Evolutionary conservation across 768 basidiomycete species (phyloP).

Genomic region (Amanita pseudoporphyria): DNA sequence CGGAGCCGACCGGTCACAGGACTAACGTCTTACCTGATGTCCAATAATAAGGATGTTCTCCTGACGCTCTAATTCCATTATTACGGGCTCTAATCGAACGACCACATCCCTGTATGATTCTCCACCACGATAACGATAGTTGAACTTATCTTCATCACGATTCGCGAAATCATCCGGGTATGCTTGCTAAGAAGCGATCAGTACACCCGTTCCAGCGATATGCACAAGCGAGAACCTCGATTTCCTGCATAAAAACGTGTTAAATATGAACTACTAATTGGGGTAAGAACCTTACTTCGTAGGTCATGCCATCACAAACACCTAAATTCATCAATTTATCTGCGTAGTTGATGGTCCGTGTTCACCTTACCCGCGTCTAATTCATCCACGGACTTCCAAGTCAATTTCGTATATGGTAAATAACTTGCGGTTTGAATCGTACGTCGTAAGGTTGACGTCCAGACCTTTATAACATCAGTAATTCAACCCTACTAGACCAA

Average conservation of each 20-base stretch:
- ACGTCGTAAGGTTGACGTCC: slow-evolving; percentile 95
- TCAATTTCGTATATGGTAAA: slow-evolving; percentile 83
- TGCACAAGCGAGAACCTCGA: slow-evolving; percentile 51
- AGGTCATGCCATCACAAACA: slow-evolving; percentile 99
- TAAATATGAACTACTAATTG: neutral
- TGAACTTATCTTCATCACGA: slow-evolving; percentile 98
- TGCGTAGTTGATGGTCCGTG: neutral
- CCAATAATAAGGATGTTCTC: slow-evolving; percentile 96
- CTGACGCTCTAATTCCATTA: slow-evolving; percentile 98
- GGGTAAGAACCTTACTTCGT: slow-evolving; percentile 37
- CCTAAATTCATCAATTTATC: slow-evolving; percentile 23
- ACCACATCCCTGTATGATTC: slow-evolving; percentile 99
- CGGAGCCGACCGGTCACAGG: slow-evolving; percentile 2
- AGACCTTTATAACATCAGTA: slow-evolving; percentile 47
- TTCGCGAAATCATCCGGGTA: slow-evolving; percentile 99
- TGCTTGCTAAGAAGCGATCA: slow-evolving; percentile 44
- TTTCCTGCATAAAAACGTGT: slow-evolving; percentile 43
- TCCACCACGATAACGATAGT: slow-evolving; percentile 95
- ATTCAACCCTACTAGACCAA: neutral
- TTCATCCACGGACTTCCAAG: slow-evolving; percentile 98
- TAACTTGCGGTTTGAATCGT: slow-evolving; percentile 85
- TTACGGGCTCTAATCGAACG: slow-evolving; percentile 90
- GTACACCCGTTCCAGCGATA: neutral
- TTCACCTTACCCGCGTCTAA: slow-evolving; percentile 69
- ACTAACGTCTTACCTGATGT: slow-evolving; percentile 55